Conservation (phyloP, 305 asterid genomes). For the Solanum hybrid region DNA sequence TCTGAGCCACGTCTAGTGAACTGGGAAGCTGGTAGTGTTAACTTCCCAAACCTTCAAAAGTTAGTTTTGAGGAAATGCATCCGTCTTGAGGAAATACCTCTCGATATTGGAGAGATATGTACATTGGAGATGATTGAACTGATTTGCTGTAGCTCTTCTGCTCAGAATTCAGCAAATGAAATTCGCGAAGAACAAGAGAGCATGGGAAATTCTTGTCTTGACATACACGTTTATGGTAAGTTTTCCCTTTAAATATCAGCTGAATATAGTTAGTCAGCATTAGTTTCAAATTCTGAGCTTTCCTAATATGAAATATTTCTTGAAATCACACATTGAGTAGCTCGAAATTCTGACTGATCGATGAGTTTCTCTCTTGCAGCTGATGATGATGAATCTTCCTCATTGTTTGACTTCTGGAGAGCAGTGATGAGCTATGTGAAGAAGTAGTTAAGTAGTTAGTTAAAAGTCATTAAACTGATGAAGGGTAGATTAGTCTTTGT, state of each 20-base stretch:
- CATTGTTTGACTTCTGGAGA: background rate
- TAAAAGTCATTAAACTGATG: no score
- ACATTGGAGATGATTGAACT: constrained; percentile 4
- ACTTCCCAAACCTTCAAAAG: constrained; percentile 3
- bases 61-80: background rate
- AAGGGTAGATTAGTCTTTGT: no score
- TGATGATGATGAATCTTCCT: background rate
- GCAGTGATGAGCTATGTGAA: background rate
- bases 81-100: constrained; percentile 3
- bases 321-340: background rate
- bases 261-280: background rate
- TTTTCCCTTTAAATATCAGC: background rate
- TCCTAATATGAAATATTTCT: background rate
- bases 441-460: no score
- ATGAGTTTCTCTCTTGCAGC: background rate
- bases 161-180: background rate
- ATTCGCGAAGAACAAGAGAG: background rate
- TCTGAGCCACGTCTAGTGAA: background rate
- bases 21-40: background rate
- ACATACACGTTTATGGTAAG: background rate
- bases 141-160: constrained; percentile 2
- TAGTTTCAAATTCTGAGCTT: background rate
- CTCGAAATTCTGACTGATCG: background rate
- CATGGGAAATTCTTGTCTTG: constrained; percentile 1
- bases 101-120: constrained; percentile 5